These are phyloP conservation scores for Withania somnifera DNA, from an alignment of 305 asterid genomes.

Conservation along the genomic window DNA sequence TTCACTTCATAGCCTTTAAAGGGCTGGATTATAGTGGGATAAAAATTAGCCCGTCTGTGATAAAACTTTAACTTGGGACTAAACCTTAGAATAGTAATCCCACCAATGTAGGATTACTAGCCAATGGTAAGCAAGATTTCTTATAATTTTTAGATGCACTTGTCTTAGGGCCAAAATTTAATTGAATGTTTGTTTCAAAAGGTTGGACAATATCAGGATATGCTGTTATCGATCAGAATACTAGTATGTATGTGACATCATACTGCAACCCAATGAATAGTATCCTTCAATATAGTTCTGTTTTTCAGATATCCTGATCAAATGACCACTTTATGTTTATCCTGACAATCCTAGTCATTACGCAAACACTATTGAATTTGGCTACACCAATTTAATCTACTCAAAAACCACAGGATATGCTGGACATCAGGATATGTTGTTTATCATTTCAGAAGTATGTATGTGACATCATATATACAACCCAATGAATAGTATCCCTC, in stretches of 20 bases:
- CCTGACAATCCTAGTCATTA: background rate
- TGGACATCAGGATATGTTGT: background rate
- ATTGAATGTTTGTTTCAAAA: no score
- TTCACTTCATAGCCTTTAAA: background rate
- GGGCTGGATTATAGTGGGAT: background rate
- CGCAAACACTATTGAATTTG: background rate
- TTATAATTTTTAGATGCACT: background rate
- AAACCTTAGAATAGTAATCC: background rate
- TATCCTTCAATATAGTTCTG: background rate
- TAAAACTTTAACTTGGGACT: background rate
- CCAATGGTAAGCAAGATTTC: background rate
- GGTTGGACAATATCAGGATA: background rate
- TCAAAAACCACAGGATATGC: background rate
- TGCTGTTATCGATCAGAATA: background rate
- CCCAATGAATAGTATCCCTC: background rate
- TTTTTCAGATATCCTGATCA: background rate
- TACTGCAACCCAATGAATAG: background rate
- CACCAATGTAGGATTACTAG: background rate
- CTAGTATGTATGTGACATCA: background rate
- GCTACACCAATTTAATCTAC: background rate
- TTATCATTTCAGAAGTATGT: background rate
- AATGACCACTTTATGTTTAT: background rate
- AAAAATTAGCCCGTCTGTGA: background rate
- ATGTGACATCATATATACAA: background rate
- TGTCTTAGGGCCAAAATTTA: background rate